phyloP scores from a whole-genome alignment of 352 stramenopile species.

The Phytophthora idaei region DNA sequence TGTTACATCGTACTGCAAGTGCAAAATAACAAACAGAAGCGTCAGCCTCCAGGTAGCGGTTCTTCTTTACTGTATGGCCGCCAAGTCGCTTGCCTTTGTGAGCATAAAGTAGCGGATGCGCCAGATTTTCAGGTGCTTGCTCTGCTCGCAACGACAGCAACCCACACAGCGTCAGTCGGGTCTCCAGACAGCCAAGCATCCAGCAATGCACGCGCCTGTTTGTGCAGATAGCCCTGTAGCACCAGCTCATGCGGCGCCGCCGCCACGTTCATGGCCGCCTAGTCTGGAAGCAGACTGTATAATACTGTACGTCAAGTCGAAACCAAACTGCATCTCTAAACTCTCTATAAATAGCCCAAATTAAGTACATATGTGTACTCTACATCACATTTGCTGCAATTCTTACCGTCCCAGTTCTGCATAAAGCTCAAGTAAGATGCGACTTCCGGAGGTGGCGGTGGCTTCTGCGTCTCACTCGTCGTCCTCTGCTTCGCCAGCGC shows the following conservation, averaged over 20 bases:
- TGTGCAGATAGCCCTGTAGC: slow-evolving; percentile 87
- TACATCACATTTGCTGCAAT: neutral
- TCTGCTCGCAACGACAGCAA: slow-evolving; percentile 42
- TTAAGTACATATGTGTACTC: neutral
- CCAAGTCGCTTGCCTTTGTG: slow-evolving; percentile 51
- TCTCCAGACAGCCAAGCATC: neutral
- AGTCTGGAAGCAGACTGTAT: slow-evolving; percentile 4
- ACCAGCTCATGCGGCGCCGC: slow-evolving; percentile 51
- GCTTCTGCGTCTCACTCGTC: slow-evolving; percentile 11
- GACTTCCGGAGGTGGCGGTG: slow-evolving; percentile 13
- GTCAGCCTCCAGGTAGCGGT: neutral
- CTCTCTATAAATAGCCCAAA: neutral
- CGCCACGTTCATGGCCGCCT: slow-evolving; percentile 48
- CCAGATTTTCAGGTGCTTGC: slow-evolving; percentile 86
- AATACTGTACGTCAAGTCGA: slow-evolving; percentile 4
- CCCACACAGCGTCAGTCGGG: slow-evolving; percentile 10
- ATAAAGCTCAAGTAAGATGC: slow-evolving; percentile 22
- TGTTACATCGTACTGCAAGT: slow-evolving; percentile 61
- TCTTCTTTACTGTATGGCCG: neutral
- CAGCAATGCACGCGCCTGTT: slow-evolving; percentile 49
- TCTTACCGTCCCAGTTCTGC: no score
- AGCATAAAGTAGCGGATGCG: slow-evolving; percentile 89
- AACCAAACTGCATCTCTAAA: neutral
- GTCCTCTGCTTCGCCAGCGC: slow-evolving; percentile 2
- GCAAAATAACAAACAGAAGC: neutral